Evolutionary conservation across 2,329 filamentous ascomycete species (phyloP).

Genomic region (Aspergillus fumigatiaffinis): DNA sequence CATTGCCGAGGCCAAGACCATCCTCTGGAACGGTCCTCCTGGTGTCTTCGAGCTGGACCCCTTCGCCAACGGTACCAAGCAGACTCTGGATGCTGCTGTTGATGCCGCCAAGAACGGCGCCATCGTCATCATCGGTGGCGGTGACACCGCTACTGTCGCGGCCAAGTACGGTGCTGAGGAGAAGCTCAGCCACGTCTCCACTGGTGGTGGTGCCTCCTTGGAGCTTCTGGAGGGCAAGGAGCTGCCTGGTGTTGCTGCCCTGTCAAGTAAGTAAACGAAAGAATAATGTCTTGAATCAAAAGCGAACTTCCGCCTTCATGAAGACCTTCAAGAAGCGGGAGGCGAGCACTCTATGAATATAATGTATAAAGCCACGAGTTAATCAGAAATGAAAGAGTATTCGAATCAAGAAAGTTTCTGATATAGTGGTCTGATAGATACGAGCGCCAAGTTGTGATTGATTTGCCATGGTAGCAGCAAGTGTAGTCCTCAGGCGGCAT

Average conservation of each 20-base stretch:
- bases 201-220: conserved; percentile 89
- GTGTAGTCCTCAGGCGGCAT: not conserved
- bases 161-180: conserved; percentile 95
- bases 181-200: conserved; percentile 97
- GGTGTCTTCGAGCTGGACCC: conserved; percentile 97
- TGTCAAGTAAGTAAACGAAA: conserved; percentile 67
- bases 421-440: conserved; percentile 21
- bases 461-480: not conserved
- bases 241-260: conserved; percentile 84
- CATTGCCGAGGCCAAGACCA: conserved; percentile 86
- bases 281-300: conserved; percentile 6
- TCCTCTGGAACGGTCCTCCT: conserved; percentile 97
- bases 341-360: conserved; percentile 21
- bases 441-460: conserved; percentile 26
- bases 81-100: conserved; percentile 84
- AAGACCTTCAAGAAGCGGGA: not conserved
- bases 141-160: conserved; percentile 95
- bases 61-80: conserved; percentile 89
- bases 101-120: conserved; percentile 75
- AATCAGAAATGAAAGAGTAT: conserved; percentile 16
- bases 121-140: conserved; percentile 97
- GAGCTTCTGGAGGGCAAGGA: conserved; percentile 98
- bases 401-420: conserved; percentile 18
- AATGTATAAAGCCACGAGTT: conserved; percentile 34
- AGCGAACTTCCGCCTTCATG: not conserved